Base-by-base conservation (phyloP, 495 filamentous ascomycete species). In the Amphirosellinia nigrospora region DNA sequence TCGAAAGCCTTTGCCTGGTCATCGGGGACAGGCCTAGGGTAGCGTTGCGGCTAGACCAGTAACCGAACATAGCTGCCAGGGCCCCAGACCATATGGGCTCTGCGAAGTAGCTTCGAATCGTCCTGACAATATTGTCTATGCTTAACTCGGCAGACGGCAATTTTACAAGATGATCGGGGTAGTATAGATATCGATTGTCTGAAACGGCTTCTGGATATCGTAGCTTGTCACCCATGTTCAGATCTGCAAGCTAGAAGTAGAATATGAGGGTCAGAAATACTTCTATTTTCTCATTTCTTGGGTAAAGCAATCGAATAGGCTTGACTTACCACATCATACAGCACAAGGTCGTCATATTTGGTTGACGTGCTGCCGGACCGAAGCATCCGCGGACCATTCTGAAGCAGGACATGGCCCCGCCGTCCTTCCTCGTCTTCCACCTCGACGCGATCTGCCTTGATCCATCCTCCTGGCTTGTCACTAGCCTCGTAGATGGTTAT, bases 361-460 rank as follows among this genome's bases (percentile, higher is more conserved):
- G 55, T 13, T 19, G 64, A 65, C 0, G 23, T 19, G 5, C 52
- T 45, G 48, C 82, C 79, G 36, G 88, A 82, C 68, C 91, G 85
- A 66, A 99, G 79, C 52, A 93, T 94, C 69, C 96, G 87, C 55
- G 96, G 94, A 0, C 96, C 96, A 71, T 88, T 84, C 82, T 99
- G 95, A 72, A 98, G 96, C 5, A 92, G 72, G 23, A 97, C 87
- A 5, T 72, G 71, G 30, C 78, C 88, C 77, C 52, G 83, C 83
- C 61, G 79, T 81, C 62, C 88, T 78, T 72, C 78, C 62, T 69
- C 77, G 26, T 93, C 88, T 19, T 86, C 78, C 23, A 94, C 88
- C n/a, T 86, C 77, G 9, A 93, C 82, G 52, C 79, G 78, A 67
- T 89, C 87, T 1, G 92, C 92, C 43, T 89, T 79, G 10, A 98